Percentiles rank a stretch among this genome's conserved stretches.
These are phyloP conservation scores for Aspergillus sp. DNA, from an alignment of 2,329 filamentous ascomycete genomes.

Conservation along the genomic window DNA sequence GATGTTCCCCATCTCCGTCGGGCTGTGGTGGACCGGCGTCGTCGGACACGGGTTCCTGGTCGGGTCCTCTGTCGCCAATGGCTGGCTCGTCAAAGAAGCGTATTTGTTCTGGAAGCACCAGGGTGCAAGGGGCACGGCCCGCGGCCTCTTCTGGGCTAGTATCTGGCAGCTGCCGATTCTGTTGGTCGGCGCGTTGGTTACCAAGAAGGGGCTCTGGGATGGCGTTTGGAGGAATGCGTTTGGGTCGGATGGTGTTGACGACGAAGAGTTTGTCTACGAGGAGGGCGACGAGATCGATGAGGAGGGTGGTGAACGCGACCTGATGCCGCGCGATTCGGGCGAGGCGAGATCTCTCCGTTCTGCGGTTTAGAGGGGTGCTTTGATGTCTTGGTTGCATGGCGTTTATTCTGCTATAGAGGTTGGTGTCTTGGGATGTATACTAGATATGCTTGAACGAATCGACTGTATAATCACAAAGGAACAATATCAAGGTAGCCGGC, in stretches of 20 bases:
- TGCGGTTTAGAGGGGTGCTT: too few relatives aligned
- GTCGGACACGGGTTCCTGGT: slow-evolving; percentile 78
- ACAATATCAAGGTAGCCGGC: background rate
- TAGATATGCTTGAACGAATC: too few relatives aligned
- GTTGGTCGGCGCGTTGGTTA: slow-evolving; percentile 78
- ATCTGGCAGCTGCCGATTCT: slow-evolving; percentile 91
- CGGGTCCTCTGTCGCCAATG: slow-evolving; percentile 72
- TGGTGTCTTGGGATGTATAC: too few relatives aligned
- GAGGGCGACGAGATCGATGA: slow-evolving; percentile 43
- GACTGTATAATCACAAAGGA: too few relatives aligned
- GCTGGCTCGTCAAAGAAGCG: slow-evolving; percentile 74
- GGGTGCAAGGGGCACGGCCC: slow-evolving; percentile 69
- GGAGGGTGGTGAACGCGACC: background rate
- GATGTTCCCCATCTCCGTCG: slow-evolving; percentile 79
- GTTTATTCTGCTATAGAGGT: too few relatives aligned
- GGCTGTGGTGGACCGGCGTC: slow-evolving; percentile 66
- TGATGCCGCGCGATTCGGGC: background rate
- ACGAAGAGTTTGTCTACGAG: slow-evolving; percentile 46
- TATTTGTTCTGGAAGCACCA: slow-evolving; percentile 70
- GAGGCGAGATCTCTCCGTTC: background rate
- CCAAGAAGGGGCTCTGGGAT: slow-evolving; percentile 89
- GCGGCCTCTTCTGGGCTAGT: slow-evolving; percentile 89
- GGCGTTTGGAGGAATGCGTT: slow-evolving; percentile 64
- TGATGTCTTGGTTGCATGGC: too few relatives aligned
- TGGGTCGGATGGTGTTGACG: slow-evolving; percentile 49